Percentiles rank a stretch among this genome's conserved stretches.
Evolutionary conservation across 148 eudicot genomes (phyloP).

Genomic region (Beta vulgaris): DNA sequence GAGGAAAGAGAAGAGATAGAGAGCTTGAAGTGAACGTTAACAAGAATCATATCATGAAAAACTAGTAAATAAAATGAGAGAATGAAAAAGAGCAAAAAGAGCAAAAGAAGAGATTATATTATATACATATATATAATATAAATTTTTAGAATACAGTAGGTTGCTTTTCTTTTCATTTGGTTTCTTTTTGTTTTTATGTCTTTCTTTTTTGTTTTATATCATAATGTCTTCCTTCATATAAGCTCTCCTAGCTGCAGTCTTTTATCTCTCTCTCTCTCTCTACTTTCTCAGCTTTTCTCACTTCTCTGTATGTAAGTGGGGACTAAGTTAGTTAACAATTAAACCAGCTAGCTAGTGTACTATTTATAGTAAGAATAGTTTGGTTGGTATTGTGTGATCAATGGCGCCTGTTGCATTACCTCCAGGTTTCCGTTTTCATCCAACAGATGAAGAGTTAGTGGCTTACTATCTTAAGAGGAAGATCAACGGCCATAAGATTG

Average conservation of each 20-base stretch:
- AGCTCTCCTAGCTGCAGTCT: slow-evolving; percentile 9
- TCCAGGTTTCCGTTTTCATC: slow-evolving; percentile 50
- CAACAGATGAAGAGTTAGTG: slow-evolving; percentile 49
- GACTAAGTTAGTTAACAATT: slow-evolving; percentile 1
- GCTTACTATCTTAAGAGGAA: slow-evolving; percentile 52
- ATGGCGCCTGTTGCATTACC: slow-evolving; percentile 49
- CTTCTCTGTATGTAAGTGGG: neutral
- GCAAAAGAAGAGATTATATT: neutral
- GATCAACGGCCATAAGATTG: slow-evolving; percentile 49
- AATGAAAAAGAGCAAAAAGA: slow-evolving; percentile 16
- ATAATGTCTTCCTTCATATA: neutral
- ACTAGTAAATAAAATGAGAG: neutral
- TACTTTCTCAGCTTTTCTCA: neutral
- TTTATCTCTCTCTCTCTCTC: neutral
- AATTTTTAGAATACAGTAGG: neutral
- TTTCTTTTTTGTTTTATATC: slow-evolving; percentile 18
- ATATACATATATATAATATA: neutral
- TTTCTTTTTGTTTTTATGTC: slow-evolving; percentile 14
- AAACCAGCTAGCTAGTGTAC: neutral
- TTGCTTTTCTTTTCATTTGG: slow-evolving; percentile 13
- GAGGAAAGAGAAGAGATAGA: neutral
- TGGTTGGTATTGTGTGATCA: slow-evolving; percentile 3
- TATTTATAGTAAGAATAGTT: neutral
- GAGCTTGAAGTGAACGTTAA: slow-evolving; percentile 37
- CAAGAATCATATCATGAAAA: slow-evolving; percentile 33